Percentiles rank a stretch among this genome's conserved stretches.
Evolutionary conservation across 202 grass and related monocot genomes (phyloP).

Genomic region (Dendrocalamus latiflorus): DNA sequence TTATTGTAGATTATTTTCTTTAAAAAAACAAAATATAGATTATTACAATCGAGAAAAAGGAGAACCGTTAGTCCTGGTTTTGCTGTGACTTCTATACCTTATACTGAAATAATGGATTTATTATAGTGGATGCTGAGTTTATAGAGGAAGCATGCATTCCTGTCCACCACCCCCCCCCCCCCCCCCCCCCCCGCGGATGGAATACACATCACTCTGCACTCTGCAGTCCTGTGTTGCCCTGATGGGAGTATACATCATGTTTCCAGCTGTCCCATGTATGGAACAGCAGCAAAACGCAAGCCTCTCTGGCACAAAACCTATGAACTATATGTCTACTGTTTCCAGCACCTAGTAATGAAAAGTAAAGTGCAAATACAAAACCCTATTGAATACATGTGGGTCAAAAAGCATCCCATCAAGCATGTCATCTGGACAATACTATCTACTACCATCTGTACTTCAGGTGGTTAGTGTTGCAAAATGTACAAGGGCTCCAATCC

Average conservation of each 20-base stretch:
- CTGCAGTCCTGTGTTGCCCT: background rate
- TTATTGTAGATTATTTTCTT: background rate
- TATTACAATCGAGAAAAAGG: background rate
- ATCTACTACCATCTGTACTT: background rate
- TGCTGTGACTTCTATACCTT: background rate
- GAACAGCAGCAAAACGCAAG: background rate
- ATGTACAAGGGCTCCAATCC: conserved; percentile 8
- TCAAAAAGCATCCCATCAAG: conserved; percentile 21
- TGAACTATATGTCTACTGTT: no score
- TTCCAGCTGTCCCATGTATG: background rate
- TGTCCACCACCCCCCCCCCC: no score
- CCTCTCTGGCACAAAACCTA: no score
- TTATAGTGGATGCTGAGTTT: background rate
- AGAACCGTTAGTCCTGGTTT: background rate
- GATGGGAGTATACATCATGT: background rate
- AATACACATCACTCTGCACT: no score
- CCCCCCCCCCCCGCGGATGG: no score
- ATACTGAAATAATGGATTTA: background rate
- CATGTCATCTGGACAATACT: conserved; percentile 10
- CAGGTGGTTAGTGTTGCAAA: background rate
- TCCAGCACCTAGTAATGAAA: background rate
- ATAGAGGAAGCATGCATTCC: background rate
- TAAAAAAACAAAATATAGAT: background rate
- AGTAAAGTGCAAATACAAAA: background rate
- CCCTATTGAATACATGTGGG: conserved; percentile 25